phyloP scores from a whole-genome alignment of 129 eudicot species.

The Helichrysum umbraculigerum region DNA sequence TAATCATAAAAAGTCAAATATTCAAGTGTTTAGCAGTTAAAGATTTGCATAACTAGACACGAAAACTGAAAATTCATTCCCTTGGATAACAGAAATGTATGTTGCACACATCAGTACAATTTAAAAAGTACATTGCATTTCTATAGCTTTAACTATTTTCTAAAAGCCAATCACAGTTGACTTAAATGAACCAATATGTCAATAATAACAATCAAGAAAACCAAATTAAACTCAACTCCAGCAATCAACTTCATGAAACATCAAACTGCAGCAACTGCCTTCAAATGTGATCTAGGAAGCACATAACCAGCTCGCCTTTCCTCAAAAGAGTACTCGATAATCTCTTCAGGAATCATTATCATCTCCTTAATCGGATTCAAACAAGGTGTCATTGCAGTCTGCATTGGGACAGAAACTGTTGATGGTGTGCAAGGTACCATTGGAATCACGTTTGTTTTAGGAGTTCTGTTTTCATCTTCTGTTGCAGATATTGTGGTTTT shows the following conservation, averaged over 20 bases:
- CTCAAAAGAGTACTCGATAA: constrained; percentile 90
- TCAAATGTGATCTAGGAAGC: constrained; percentile 50
- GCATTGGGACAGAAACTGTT: constrained; percentile 74
- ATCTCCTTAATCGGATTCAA: constrained; percentile 19
- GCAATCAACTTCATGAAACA: not conserved
- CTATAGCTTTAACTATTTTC: not conserved
- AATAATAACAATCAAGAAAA: constrained; percentile 14
- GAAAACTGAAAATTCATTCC: too few relatives aligned
- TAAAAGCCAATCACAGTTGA: constrained; percentile 56
- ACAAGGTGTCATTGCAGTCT: constrained; percentile 62
- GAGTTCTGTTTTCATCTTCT: constrained; percentile 74
- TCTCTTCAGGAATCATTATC: constrained; percentile 44
- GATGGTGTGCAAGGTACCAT: constrained; percentile 57
- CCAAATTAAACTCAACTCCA: constrained; percentile 15
- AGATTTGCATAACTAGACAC: too few relatives aligned
- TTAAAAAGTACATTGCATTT: too few relatives aligned
- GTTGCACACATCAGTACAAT: too few relatives aligned
- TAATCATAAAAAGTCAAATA: too few relatives aligned
- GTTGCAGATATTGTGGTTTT: constrained; percentile 36
- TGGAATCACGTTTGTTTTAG: constrained; percentile 45
- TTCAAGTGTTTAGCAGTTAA: too few relatives aligned
- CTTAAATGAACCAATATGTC: constrained; percentile 23
- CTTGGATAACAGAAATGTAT: too few relatives aligned
- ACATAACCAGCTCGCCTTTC: constrained; percentile 82
- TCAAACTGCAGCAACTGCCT: constrained; percentile 45